A percentile compares a stretch with the other conserved stretches of the same genome.
Evolutionary conservation across 805 yeast species (phyloP).

Genomic region (Candida khao-thaluensis): DNA sequence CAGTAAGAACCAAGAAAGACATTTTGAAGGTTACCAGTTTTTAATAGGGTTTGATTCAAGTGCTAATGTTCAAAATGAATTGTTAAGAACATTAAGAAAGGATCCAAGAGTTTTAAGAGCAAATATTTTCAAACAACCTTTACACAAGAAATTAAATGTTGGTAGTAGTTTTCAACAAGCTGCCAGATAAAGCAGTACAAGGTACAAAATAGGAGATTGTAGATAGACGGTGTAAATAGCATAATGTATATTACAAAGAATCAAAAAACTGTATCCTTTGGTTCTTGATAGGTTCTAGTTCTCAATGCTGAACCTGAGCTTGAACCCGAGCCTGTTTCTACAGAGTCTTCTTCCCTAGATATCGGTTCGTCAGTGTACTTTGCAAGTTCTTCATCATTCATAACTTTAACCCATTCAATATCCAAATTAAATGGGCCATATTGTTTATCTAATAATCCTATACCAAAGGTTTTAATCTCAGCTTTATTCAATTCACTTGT

Average conservation of each 20-base stretch:
- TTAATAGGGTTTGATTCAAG: constrained; percentile 84
- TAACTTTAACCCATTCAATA: constrained; percentile 70
- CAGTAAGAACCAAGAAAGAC: constrained; percentile 82
- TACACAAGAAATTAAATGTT: constrained; percentile 50
- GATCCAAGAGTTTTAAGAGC: constrained; percentile 92
- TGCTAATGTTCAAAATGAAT: constrained; percentile 81
- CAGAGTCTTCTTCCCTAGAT: not conserved
- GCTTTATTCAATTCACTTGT: constrained; percentile 56
- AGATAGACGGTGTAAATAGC: not conserved
- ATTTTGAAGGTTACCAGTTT: constrained; percentile 88
- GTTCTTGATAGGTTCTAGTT: constrained; percentile 7
- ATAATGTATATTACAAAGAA: constrained; percentile 1
- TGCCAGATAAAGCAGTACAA: constrained; percentile 15
- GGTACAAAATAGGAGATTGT: not conserved
- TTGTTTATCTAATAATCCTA: constrained; percentile 75
- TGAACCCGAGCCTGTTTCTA: no score
- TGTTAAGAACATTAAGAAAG: constrained; percentile 71
- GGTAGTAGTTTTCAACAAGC: constrained; percentile 57
- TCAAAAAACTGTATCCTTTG: constrained; percentile 7
- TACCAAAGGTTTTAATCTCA: constrained; percentile 69
- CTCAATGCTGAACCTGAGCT: constrained; percentile 6
- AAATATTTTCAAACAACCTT: constrained; percentile 62
- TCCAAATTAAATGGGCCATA: constrained; percentile 73
- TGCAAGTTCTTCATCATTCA: constrained; percentile 48
- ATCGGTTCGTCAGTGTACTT: constrained; percentile 7